These are phyloP conservation scores for Amanita thiersii DNA, from an alignment of 768 basidiomycete species.

Conservation along the genomic window DNA sequence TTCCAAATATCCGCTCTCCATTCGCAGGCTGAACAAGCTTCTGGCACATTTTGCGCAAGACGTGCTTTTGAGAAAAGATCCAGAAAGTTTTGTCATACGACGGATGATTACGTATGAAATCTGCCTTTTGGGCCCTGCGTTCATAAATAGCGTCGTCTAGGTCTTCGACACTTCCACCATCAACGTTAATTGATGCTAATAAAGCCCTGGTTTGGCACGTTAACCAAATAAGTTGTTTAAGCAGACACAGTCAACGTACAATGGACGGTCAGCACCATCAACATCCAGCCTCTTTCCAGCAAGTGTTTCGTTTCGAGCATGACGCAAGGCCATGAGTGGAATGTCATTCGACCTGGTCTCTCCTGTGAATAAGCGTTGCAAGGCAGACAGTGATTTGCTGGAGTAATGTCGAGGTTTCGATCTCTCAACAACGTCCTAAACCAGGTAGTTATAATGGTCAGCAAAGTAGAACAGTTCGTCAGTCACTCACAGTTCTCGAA, in stretches of 20 bases:
- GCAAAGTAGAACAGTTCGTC: slow-evolving; percentile 8
- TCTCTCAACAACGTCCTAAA: slow-evolving; percentile 13
- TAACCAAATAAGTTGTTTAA: background rate
- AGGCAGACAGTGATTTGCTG: slow-evolving; percentile 46
- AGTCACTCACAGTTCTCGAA: slow-evolving; percentile 1
- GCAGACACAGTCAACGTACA: slow-evolving; percentile 44
- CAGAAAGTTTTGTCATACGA: slow-evolving; percentile 87
- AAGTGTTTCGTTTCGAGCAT: slow-evolving; percentile 25
- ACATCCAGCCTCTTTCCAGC: slow-evolving; percentile 26
- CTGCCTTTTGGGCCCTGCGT: slow-evolving; percentile 66
- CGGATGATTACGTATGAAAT: slow-evolving; percentile 85
- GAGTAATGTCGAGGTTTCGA: slow-evolving; percentile 42
- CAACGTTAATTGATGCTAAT: slow-evolving; percentile 55
- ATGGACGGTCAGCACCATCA: slow-evolving; percentile 62
- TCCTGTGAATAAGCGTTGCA: slow-evolving; percentile 64
- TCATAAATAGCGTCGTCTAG: slow-evolving; percentile 59
- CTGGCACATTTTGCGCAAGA: slow-evolving; percentile 70
- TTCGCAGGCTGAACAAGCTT: slow-evolving; percentile 73
- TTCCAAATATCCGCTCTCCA: slow-evolving; percentile 86
- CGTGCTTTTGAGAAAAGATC: slow-evolving; percentile 77
- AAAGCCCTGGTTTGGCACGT: slow-evolving; percentile 44
- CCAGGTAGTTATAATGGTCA: background rate
- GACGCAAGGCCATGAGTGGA: slow-evolving; percentile 49
- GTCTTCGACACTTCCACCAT: slow-evolving; percentile 39
- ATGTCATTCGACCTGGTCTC: slow-evolving; percentile 42